Evolutionary conservation across 2,329 filamentous ascomycete species (phyloP).

Genomic region (Ophiostoma novo-ulmi): DNA sequence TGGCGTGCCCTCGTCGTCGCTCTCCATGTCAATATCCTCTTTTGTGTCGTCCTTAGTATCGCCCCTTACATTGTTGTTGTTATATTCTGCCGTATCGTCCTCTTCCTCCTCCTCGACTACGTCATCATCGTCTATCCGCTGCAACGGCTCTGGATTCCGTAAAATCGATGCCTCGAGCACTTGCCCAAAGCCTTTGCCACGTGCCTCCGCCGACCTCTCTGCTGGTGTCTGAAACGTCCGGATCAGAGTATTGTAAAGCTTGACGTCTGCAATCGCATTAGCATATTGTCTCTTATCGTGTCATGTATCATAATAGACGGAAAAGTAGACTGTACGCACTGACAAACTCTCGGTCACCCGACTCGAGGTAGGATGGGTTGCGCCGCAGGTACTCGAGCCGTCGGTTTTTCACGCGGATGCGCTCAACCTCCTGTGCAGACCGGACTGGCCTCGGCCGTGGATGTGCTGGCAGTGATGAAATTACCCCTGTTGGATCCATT

Average conservation of each 20-base stretch:
- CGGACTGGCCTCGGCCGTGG: slow-evolving; percentile 43
- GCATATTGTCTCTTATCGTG: not conserved
- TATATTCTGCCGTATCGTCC: slow-evolving; percentile 7
- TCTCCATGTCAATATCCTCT: slow-evolving; percentile 44
- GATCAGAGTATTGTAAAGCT: slow-evolving; percentile 76
- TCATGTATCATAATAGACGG: too few relatives aligned
- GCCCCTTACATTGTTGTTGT: not conserved
- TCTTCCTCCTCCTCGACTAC: slow-evolving; percentile 22
- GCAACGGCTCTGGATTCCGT: slow-evolving; percentile 31
- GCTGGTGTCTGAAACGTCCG: slow-evolving; percentile 67
- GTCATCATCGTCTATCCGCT: slow-evolving; percentile 15
- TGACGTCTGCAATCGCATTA: slow-evolving; percentile 51
- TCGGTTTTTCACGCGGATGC: slow-evolving; percentile 65
- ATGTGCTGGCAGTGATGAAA: slow-evolving; percentile 28
- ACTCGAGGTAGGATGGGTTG: slow-evolving; percentile 66
- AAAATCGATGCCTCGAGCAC: slow-evolving; percentile 71
- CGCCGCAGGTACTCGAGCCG: slow-evolving; percentile 69
- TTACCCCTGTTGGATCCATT: not conserved
- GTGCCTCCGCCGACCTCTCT: slow-evolving; percentile 69
- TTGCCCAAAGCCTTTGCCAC: slow-evolving; percentile 70
- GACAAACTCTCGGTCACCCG: slow-evolving; percentile 51
- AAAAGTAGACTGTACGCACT: slow-evolving; percentile 34
- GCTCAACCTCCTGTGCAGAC: slow-evolving; percentile 39
- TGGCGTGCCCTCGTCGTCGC: slow-evolving; percentile 23
- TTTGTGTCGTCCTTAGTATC: not conserved